phyloP scores from a whole-genome alignment of 768 basidiomycete species.

The Hebeloma cylindrosporum region DNA sequence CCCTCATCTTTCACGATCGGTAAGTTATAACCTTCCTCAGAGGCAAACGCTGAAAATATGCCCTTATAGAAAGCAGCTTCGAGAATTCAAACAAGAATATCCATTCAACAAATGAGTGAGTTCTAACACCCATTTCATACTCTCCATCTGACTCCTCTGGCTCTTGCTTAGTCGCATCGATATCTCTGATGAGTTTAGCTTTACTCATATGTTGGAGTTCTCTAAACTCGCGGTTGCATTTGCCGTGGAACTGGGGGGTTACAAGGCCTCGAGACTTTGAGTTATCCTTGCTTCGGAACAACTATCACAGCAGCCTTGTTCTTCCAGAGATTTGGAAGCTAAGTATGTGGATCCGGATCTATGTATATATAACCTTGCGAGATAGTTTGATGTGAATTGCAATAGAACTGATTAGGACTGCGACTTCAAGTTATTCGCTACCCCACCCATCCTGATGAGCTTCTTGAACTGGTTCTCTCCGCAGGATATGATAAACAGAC shows the following conservation, averaged over 20 bases:
- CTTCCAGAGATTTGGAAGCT: not conserved
- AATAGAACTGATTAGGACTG: no score
- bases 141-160: conserved; percentile 16
- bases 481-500: conserved; percentile 43
- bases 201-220: conserved; percentile 86
- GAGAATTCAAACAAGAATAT: conserved; percentile 82
- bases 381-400: no score
- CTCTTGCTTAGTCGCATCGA: conserved; percentile 64
- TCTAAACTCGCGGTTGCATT: conserved; percentile 82
- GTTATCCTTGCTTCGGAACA: no score
- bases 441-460: no score
- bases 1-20: conserved; percentile 83
- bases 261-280: conserved; percentile 30
- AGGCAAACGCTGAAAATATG: conserved; percentile 14
- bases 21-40: conserved; percentile 33
- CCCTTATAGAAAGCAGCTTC: conserved; percentile 60
- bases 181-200: conserved; percentile 86
- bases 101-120: conserved; percentile 80
- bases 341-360: no score
- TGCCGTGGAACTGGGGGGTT: conserved; percentile 71
- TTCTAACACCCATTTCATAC: conserved; percentile 16
- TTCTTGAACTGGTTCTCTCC: conserved; percentile 38
- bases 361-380: no score
- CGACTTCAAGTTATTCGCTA: no score
- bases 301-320: not conserved